Percentiles rank a stretch among this genome's conserved stretches.
Evolutionary conservation across 129 eudicot genomes (phyloP).

Genomic region (sunflower (Helianthus annuus)): HanXRQr2.0-SUNRISE NC_035445.2:157382973-157383472

Average conservation of each 20-base stretch:
- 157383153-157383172: conserved; percentile 59
- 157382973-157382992: conserved; percentile 62
- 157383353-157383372: conserved; percentile 54
- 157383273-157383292: conserved; percentile 64
- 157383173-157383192: conserved; percentile 73
- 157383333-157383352: conserved; percentile 49
- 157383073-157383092: conserved; percentile 76
- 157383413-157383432: conserved; percentile 90
- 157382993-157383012: conserved; percentile 60
- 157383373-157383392: conserved; percentile 59
- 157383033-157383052: conserved; percentile 46
- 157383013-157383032: conserved; percentile 47
- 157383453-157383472: conserved; percentile 53
- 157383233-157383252: conserved; percentile 40
- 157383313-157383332: conserved; percentile 62
- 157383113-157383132: conserved; percentile 50
- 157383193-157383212: conserved; percentile 69
- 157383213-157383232: conserved; percentile 72
- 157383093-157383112: conserved; percentile 74
- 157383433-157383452: conserved; percentile 57
- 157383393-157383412: conserved; percentile 64
- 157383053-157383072: conserved; percentile 55
- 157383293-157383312: conserved; percentile 87
- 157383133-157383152: conserved; percentile 48
- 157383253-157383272: conserved; percentile 49